A percentile compares a stretch with the other conserved stretches of the same genome.
These are phyloP conservation scores for Linderniella brevidens DNA, from an alignment of 257 asterid species.

Conservation along the genomic window DNA sequence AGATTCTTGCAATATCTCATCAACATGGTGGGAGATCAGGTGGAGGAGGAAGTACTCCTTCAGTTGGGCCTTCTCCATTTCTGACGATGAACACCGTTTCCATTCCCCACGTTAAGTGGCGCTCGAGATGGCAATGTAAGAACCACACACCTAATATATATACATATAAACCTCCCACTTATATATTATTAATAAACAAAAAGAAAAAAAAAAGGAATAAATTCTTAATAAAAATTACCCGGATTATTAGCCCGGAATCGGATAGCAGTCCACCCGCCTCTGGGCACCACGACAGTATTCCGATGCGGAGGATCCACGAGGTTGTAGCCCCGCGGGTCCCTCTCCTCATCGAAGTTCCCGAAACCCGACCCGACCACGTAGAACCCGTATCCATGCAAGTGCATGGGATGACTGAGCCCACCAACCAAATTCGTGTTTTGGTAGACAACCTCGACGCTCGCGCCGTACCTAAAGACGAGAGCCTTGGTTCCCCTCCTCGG, in stretches of 20 bases:
- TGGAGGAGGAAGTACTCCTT: constrained; percentile 21
- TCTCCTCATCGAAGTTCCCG: constrained; percentile 16
- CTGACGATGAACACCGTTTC: constrained; percentile 18
- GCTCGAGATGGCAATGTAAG: constrained; percentile 27
- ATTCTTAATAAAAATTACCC: constrained; percentile 14
- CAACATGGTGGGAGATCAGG: constrained; percentile 22
- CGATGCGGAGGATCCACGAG: constrained; percentile 21
- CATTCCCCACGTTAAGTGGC: constrained; percentile 33
- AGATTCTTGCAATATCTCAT: too few species aligned
- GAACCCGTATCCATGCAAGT: constrained; percentile 23
- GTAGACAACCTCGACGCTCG: constrained; percentile 20
- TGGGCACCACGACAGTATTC: constrained; percentile 27
- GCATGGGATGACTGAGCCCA: constrained; percentile 22
- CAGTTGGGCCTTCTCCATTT: constrained; percentile 13
- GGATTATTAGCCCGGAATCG: constrained; percentile 24
- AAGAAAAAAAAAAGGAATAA: too few species aligned
- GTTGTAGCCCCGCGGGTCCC: constrained; percentile 18
- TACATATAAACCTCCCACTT: too few species aligned
- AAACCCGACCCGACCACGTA: constrained; percentile 24
- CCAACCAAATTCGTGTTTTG: constrained; percentile 15
- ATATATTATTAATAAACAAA: too few species aligned
- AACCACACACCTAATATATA: constrained; percentile 10
- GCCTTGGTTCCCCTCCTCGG: constrained; percentile 15
- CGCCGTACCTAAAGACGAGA: constrained; percentile 8
- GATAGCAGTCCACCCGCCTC: constrained; percentile 21